These are phyloP conservation scores for Colletotrichum zoysiae DNA, from an alignment of 2,329 filamentous ascomycete genomes.

Conservation along the genomic window DNA sequence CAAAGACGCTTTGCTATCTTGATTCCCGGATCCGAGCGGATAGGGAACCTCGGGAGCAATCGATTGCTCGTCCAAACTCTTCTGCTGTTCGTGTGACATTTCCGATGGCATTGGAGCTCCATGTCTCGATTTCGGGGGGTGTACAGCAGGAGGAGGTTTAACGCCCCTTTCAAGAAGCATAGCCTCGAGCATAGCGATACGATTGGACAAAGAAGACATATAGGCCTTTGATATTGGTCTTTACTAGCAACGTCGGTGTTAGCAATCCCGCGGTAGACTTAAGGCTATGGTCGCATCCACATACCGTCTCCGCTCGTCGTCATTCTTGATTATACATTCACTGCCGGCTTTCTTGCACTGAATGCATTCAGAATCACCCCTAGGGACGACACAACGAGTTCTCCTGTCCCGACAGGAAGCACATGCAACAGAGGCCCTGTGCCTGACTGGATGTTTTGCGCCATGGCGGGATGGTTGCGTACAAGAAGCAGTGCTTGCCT, in stretches of 20 bases:
- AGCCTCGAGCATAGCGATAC: conserved; percentile 64
- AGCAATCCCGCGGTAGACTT: conserved; percentile 1
- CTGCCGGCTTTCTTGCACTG: conserved; percentile 65
- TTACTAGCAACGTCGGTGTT: conserved; percentile 45
- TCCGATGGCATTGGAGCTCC: conserved; percentile 46
- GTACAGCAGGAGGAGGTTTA: conserved; percentile 61
- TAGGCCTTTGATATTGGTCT: conserved; percentile 69
- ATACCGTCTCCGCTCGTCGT: conserved; percentile 67
- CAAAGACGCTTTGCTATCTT: conserved; percentile 47
- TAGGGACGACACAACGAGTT: conserved; percentile 65
- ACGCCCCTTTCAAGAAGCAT: conserved; percentile 65
- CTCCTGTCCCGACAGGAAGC: conserved; percentile 63
- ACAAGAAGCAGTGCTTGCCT: conserved; percentile 53
- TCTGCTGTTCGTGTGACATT: conserved; percentile 42
- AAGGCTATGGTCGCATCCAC: conserved; percentile 24
- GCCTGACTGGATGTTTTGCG: conserved; percentile 55
- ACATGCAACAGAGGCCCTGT: conserved; percentile 67
- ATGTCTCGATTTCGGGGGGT: conserved; percentile 65
- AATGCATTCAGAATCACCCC: conserved; percentile 63
- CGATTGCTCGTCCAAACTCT: conserved; percentile 20
- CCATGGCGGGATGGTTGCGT: conserved; percentile 46
- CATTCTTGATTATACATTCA: conserved; percentile 68
- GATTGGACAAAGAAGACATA: conserved; percentile 67
- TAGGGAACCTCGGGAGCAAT: conserved; percentile 48
- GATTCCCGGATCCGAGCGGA: conserved; percentile 50